Percentiles rank a stretch among this genome's conserved stretches.
phyloP scores from a whole-genome alignment of 148 eudicot genomes.

The Fagopyrum homotropicum region DNA sequence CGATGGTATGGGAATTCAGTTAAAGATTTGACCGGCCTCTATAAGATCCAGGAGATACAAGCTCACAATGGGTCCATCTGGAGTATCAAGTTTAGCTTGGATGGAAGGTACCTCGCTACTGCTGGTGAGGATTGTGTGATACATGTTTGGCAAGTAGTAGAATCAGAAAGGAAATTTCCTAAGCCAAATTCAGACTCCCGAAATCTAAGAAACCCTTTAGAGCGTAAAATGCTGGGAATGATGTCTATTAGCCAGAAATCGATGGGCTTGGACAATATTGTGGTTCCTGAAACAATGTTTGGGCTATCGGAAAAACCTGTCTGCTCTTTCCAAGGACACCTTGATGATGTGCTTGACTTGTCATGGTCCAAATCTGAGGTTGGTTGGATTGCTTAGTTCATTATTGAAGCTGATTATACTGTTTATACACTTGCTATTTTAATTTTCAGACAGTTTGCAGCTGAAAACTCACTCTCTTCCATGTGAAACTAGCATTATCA shows the following conservation, averaged over 20 bases:
- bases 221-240: slow-evolving; percentile 75
- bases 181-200: slow-evolving; percentile 48
- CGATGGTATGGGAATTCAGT: slow-evolving; percentile 75
- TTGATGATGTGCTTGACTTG: slow-evolving; percentile 87
- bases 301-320: slow-evolving; percentile 83
- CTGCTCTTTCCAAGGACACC: slow-evolving; percentile 86
- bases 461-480: background rate
- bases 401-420: slow-evolving; percentile 7
- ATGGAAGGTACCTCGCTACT: slow-evolving; percentile 87
- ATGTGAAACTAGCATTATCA: background rate
- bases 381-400: slow-evolving; percentile 20
- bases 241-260: slow-evolving; percentile 82
- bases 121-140: slow-evolving; percentile 95
- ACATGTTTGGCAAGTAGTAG: slow-evolving; percentile 82
- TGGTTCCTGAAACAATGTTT: slow-evolving; percentile 76
- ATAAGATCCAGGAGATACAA: slow-evolving; percentile 74
- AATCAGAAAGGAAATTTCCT: slow-evolving; percentile 75
- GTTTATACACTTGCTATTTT: background rate
- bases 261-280: slow-evolving; percentile 58
- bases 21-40: slow-evolving; percentile 70
- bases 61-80: slow-evolving; percentile 94
- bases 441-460: background rate
- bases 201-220: slow-evolving; percentile 38
- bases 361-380: slow-evolving; percentile 98
- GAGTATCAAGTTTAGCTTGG: slow-evolving; percentile 79